Conservation (phyloP, 106 monocot species). For the Platanthera zijinensis region DNA sequence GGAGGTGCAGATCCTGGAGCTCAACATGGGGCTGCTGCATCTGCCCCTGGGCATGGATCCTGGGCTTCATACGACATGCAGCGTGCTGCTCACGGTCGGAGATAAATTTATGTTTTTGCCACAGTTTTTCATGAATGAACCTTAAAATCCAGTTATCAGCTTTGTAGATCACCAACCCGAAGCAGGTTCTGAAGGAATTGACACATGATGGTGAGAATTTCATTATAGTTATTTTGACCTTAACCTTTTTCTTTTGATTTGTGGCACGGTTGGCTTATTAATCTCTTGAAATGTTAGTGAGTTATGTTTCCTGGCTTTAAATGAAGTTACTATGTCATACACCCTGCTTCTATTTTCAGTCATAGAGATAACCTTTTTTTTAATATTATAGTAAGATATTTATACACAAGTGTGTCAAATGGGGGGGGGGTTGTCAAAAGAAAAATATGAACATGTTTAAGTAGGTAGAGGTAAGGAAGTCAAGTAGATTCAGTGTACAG, state of each 20-base stretch:
- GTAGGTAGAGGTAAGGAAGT: too few species aligned
- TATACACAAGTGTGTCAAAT: too few species aligned
- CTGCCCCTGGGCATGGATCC: constrained; percentile 33
- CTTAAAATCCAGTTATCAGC: not conserved
- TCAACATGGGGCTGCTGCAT: constrained; percentile 40
- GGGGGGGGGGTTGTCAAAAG: too few species aligned
- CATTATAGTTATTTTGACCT: not conserved
- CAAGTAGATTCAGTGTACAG: too few species aligned
- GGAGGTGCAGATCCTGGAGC: constrained; percentile 36
- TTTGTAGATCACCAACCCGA: not conserved
- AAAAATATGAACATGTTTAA: too few species aligned
- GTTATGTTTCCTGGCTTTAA: too few species aligned
- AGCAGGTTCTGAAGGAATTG: not conserved
- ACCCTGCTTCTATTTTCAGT: too few species aligned
- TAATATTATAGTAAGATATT: too few species aligned
- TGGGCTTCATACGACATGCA: constrained; percentile 69
- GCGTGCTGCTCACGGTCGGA: constrained; percentile 35
- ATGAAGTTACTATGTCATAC: too few species aligned
- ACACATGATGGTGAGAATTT: not conserved
- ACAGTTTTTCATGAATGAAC: not conserved
- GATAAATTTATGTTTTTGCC: constrained; percentile 14
- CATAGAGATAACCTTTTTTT: too few species aligned
- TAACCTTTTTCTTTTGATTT: not conserved
- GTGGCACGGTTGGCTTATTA: not conserved
- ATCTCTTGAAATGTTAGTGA: too few species aligned